Percentiles rank a stretch among this genome's conserved stretches.
Evolutionary conservation across 164 flowering plant genomes (phyloP).

Genomic region (Chloranthus sessilifolius): DNA sequence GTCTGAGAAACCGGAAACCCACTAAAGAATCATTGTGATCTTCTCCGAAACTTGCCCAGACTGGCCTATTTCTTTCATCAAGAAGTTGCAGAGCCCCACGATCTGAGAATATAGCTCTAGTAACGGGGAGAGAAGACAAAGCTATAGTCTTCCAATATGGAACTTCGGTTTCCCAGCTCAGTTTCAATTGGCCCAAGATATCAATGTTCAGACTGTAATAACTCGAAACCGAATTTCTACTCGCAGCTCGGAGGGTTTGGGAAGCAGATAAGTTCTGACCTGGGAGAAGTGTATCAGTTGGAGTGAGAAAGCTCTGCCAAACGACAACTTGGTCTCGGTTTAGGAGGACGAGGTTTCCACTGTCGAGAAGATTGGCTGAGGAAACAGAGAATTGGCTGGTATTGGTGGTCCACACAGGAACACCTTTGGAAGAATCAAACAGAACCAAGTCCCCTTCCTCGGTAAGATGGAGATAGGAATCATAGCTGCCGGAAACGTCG

Average conservation of each 20-base stretch:
- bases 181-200: conserved; percentile 40
- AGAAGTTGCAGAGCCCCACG: conserved; percentile 49
- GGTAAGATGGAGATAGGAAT: conserved; percentile 47
- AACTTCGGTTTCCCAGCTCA: conserved; percentile 54
- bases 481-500: conserved; percentile 31
- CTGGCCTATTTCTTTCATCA: conserved; percentile 25
- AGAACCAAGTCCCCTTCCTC: conserved; percentile 47
- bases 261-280: conserved; percentile 41
- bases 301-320: conserved; percentile 69
- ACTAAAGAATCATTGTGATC: conserved; percentile 49
- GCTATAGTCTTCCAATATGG: conserved; percentile 47
- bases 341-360: conserved; percentile 61
- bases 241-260: conserved; percentile 46
- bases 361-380: conserved; percentile 47
- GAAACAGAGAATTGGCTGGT: conserved; percentile 39
- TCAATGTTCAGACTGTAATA: conserved; percentile 46
- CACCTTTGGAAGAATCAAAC: conserved; percentile 37
- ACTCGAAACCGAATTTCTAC: conserved; percentile 42
- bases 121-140: conserved; percentile 12
- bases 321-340: conserved; percentile 25
- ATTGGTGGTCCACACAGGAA: conserved; percentile 46
- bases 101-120: conserved; percentile 32
- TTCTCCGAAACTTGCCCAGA: conserved; percentile 56
- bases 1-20: conserved; percentile 50
- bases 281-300: conserved; percentile 63